Evolutionary conservation across 1,284 basidiomycete genomes (phyloP).

Genomic region (Kwoniella shivajii): DNA sequence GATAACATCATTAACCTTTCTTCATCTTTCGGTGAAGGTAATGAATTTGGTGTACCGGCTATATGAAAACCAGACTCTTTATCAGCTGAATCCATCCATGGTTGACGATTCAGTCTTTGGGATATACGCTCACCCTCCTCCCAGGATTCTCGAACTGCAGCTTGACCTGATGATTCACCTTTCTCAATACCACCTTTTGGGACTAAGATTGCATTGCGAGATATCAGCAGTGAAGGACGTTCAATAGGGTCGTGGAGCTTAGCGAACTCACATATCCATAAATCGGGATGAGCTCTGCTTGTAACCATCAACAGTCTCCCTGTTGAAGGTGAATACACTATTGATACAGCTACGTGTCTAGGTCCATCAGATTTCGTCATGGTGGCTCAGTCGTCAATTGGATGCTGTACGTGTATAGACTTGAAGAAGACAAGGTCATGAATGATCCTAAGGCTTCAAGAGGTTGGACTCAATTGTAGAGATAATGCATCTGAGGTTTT

Average conservation of each 20-base stretch:
- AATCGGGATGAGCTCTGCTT: constrained; percentile 39
- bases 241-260: background rate
- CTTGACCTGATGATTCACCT: constrained; percentile 47
- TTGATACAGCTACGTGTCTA: constrained; percentile 47
- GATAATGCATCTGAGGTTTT: too few species aligned
- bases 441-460: too few species aligned
- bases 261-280: constrained; percentile 49
- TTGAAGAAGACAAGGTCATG: too few species aligned
- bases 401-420: too few species aligned
- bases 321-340: constrained; percentile 36
- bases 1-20: constrained; percentile 22
- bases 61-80: background rate
- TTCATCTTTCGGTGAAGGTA: constrained; percentile 21
- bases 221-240: background rate
- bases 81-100: background rate
- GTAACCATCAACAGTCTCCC: constrained; percentile 47
- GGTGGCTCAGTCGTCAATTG: background rate
- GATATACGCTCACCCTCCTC: constrained; percentile 50
- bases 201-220: constrained; percentile 33
- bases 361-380: constrained; percentile 18
- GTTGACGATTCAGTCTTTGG: background rate
- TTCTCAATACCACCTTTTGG: constrained; percentile 51
- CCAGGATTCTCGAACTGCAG: constrained; percentile 49
- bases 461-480: too few species aligned
- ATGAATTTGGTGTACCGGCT: constrained; percentile 31